These are phyloP conservation scores for rapeseed (Brassica napus) DNA, from an alignment of 345 rosid species.

Conservation along the genomic window DNA sequence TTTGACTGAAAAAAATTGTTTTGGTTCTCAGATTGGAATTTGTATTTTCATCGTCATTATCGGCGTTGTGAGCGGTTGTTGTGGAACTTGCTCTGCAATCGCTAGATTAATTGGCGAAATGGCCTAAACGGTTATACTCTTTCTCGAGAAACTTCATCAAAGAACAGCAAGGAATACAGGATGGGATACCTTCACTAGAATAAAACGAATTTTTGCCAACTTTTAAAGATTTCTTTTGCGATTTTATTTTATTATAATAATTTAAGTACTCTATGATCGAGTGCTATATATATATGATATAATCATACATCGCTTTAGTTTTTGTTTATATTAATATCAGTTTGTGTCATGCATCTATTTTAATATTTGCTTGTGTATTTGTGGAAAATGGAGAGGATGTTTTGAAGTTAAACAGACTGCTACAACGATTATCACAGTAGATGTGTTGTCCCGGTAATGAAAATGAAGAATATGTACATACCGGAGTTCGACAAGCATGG, in stretches of 20 bases:
- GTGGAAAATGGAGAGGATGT: neutral
- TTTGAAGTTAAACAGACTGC: neutral
- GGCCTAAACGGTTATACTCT: neutral
- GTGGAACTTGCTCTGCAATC: slow-evolving; percentile 67
- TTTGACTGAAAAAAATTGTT: neutral
- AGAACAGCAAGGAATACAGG: too few species aligned
- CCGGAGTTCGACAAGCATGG: too few species aligned
- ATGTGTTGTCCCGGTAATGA: neutral
- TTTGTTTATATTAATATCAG: neutral
- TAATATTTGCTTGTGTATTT: neutral
- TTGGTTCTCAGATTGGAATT: slow-evolving; percentile 46
- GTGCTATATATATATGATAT: neutral
- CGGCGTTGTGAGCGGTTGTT: slow-evolving; percentile 47
- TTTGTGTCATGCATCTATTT: neutral
- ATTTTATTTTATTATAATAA: too few species aligned
- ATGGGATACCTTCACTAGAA: too few species aligned
- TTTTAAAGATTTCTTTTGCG: neutral
- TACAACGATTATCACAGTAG: neutral
- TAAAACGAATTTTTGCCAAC: too few species aligned
- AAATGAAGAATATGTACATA: too few species aligned
- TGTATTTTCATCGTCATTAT: slow-evolving; percentile 48
- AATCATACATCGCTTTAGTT: neutral
- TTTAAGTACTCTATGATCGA: neutral
- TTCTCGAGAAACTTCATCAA: neutral
- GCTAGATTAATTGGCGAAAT: slow-evolving; percentile 41